A percentile compares a stretch with the other conserved stretches of the same genome.
phyloP scores from a whole-genome alignment of 192 early-diverging fungal genomes.

The Coemansia sp. region DNA sequence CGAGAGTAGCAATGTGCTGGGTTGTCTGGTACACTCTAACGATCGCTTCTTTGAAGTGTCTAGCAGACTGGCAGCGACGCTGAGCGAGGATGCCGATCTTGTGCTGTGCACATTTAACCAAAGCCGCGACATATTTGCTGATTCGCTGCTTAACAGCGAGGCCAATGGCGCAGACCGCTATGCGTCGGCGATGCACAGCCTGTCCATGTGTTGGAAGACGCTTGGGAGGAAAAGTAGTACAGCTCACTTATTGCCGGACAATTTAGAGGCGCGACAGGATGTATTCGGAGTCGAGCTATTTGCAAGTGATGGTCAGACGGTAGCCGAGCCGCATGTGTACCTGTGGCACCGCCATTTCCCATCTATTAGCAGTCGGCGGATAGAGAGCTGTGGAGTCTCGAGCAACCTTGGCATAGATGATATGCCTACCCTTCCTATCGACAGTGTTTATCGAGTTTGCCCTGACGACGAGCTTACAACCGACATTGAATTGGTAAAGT shows the following conservation, averaged over 20 bases:
- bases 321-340: constrained; percentile 17
- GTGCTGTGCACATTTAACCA: constrained; percentile 15
- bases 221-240: not conserved
- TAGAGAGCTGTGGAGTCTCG: not conserved
- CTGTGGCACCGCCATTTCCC: constrained; percentile 37
- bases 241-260: not conserved
- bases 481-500: not conserved
- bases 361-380: constrained; percentile 14
- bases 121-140: constrained; percentile 5
- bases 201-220: constrained; percentile 18
- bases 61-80: not conserved
- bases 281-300: constrained; percentile 19
- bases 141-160: not conserved
- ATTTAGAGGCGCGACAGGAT: not conserved
- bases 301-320: not conserved
- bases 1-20: not conserved
- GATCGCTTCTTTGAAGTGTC: constrained; percentile 38
- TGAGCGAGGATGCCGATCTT: constrained; percentile 16
- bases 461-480: not conserved
- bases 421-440: not conserved
- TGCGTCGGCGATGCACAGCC: constrained; percentile 8
- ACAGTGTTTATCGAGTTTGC: not conserved
- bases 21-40: constrained; percentile 17
- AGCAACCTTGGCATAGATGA: not conserved
- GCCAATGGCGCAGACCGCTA: constrained; percentile 7